A percentile compares a stretch with the other conserved stretches of the same genome.
phyloP scores from a whole-genome alignment of 495 filamentous ascomycete genomes.

The Elaphomyces granulatus region DNA sequence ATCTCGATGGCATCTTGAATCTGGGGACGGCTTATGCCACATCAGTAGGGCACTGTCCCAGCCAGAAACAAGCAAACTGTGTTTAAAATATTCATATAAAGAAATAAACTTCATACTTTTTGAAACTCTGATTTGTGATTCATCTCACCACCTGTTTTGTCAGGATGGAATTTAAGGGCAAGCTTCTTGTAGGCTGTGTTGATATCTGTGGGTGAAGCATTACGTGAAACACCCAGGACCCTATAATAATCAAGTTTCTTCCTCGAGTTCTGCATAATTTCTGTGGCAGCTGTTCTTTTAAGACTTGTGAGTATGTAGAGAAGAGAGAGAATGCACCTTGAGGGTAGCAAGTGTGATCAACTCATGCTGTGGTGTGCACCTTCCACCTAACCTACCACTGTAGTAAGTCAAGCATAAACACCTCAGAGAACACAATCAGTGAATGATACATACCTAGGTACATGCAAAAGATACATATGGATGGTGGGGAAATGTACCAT shows the following conservation, averaged over 20 bases:
- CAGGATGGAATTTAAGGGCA: slow-evolving; percentile 45
- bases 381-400: too few relatives aligned
- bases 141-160: slow-evolving; percentile 39
- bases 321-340: too few relatives aligned
- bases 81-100: background rate
- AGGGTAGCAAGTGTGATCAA: too few relatives aligned
- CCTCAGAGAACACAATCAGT: too few relatives aligned
- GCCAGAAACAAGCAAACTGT: background rate
- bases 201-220: slow-evolving; percentile 27
- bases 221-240: slow-evolving; percentile 19
- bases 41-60: background rate
- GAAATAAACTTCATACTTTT: slow-evolving; percentile 17
- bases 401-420: too few relatives aligned
- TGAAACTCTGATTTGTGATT: slow-evolving; percentile 31
- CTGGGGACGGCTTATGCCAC: too few relatives aligned
- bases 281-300: too few relatives aligned
- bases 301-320: background rate
- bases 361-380: too few relatives aligned
- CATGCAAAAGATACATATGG: too few relatives aligned
- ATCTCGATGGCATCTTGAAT: slow-evolving; percentile 25
- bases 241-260: slow-evolving; percentile 18
- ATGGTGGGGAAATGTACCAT: too few relatives aligned
- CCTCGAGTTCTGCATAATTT: too few relatives aligned
- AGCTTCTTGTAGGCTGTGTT: slow-evolving; percentile 30
- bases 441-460: too few relatives aligned